Percentiles rank a stretch among this genome's conserved stretches.
phyloP scores from a whole-genome alignment of 2,329 filamentous ascomycete species.

The Penicillium sp. region DNA sequence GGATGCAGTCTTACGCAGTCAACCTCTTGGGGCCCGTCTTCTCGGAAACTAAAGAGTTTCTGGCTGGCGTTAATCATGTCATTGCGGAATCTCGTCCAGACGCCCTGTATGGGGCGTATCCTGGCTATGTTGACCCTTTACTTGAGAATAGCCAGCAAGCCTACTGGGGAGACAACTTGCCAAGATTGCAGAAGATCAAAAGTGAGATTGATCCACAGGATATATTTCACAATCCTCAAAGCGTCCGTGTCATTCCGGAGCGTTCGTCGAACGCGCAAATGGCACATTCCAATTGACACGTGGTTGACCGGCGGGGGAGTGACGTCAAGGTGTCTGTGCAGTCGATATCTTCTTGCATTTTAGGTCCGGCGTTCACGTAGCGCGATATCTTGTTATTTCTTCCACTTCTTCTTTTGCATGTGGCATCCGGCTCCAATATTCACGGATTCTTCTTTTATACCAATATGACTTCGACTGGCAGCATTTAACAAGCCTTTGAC shows the following conservation, averaged over 20 bases:
- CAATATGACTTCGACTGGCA: no score
- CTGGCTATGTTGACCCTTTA: conserved; percentile 56
- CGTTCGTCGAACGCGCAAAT: neutral
- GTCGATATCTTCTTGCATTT: neutral
- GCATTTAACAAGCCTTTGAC: no score
- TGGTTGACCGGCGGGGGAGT: neutral
- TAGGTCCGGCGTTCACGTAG: neutral
- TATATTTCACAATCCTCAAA: conserved; percentile 56
- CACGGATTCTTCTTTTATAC: no score
- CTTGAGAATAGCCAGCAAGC: conserved; percentile 43
- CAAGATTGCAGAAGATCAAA: conserved; percentile 47
- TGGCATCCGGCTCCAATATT: no score
- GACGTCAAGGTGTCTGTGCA: neutral
- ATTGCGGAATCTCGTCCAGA: conserved; percentile 28
- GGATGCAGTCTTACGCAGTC: conserved; percentile 57
- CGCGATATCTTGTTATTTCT: no score
- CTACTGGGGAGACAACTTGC: conserved; percentile 54
- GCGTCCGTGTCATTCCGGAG: conserved; percentile 15
- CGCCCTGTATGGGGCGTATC: conserved; percentile 48
- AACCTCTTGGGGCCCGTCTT: conserved; percentile 43
- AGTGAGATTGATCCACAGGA: conserved; percentile 48
- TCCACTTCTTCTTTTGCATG: no score
- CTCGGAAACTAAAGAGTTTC: conserved; percentile 45
- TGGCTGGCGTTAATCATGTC: conserved; percentile 46
- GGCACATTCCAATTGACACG: neutral